These are phyloP conservation scores for Ceratocystis variospora DNA, from an alignment of 2,329 filamentous ascomycete genomes.

Conservation along the genomic window DNA sequence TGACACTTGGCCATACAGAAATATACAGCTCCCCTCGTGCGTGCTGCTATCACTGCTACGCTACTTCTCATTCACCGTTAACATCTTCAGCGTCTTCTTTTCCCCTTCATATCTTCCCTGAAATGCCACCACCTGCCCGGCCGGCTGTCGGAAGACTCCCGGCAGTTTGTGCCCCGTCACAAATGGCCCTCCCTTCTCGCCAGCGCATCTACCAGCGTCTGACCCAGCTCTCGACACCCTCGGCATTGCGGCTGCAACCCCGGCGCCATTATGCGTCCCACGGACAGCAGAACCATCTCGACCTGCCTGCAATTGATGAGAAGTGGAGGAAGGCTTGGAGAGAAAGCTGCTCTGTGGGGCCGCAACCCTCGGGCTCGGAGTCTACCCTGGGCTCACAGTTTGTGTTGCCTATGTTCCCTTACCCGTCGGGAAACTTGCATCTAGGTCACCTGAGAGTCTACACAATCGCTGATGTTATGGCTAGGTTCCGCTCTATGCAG, in stretches of 20 bases:
- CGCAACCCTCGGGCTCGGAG: conserved; percentile 15
- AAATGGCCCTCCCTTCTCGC: not conserved
- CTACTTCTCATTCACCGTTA: not conserved
- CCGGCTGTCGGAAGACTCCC: conserved; percentile 8
- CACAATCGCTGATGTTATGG: conserved; percentile 75
- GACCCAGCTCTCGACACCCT: not conserved
- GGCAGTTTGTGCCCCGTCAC: not conserved
- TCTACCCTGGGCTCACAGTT: conserved; percentile 37
- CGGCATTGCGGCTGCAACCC: not conserved
- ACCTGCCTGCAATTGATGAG: conserved; percentile 25
- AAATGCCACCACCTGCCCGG: not conserved
- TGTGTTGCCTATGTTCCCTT: conserved; percentile 84
- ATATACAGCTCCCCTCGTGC: not conserved
- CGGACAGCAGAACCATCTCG: conserved; percentile 5
- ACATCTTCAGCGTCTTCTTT: not conserved
- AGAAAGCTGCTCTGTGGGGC: conserved; percentile 20
- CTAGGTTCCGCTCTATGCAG: conserved; percentile 60
- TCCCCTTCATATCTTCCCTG: not conserved
- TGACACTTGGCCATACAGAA: not conserved
- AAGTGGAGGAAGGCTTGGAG: conserved; percentile 42
- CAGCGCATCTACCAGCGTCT: conserved; percentile 6
- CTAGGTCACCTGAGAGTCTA: conserved; percentile 81
- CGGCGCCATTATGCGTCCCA: not conserved
- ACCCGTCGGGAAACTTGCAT: conserved; percentile 75
- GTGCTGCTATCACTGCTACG: too few relatives aligned